Evolutionary conservation across 495 filamentous ascomycete genomes (phyloP), one percentile per base, ranked within the genome.

Genomic region (Annulohypoxylon moriforme): DNA sequence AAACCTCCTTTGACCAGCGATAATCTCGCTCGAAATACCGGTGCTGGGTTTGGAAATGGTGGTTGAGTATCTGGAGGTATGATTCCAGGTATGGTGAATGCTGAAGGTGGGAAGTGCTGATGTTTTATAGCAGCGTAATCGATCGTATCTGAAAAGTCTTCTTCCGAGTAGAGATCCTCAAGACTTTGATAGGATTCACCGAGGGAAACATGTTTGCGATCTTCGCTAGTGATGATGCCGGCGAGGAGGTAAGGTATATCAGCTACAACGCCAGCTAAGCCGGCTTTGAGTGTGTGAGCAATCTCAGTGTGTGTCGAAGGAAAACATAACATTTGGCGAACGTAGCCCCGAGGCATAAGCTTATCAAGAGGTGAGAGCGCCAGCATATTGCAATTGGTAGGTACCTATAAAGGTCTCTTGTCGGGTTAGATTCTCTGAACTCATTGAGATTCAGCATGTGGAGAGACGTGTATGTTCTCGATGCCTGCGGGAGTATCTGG

Each of bases 231-330:
- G n/a, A 72, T 9, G n/a, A 78, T 22, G 22, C 68, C 64, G 20
- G 71, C 71, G 40, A 76, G 72, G 14, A 78, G 61, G 46, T 75
- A 74, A 6, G 76, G 76, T 5, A 78, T 50, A 46, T 78, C 72
- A 20, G 20, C 24, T 10, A 74, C 38, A 20, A 73, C 49, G 11
- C 68, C 50, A 14, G n/a, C 31, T 24, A 78, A 24, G 1, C 76
- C 71, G 0, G 38, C 10, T 14, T 55, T 72, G 46, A 78, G 66
- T 24, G 63, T 33, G 24, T 53, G 22, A 11, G 61, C 9, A 24
- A 67, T 36, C 6, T 52, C 27, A 0, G 65, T 20, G 25, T 66
- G 62, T 9, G 72, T 64, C 2, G 76, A 72, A 6, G 75, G 68
- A 18, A 78, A 78, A 63, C 69, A 72, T 46, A 72, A 63, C 5